A percentile compares a stretch with the other conserved stretches of the same genome.
Evolutionary conservation across 257 asterid genomes (phyloP).

Genomic region (Solanum lignicaule): DNA sequence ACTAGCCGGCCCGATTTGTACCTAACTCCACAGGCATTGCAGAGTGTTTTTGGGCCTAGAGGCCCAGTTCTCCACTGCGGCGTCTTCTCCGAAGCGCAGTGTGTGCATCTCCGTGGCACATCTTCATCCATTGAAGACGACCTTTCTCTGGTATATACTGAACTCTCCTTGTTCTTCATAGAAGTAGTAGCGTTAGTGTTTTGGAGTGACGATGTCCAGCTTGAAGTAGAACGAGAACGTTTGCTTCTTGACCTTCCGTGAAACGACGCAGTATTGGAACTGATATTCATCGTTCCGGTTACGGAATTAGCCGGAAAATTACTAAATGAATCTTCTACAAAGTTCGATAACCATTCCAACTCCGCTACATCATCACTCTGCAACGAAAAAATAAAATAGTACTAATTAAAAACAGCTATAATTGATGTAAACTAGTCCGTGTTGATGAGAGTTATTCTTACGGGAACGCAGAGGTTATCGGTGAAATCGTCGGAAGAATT

Average conservation of each 20-base stretch:
- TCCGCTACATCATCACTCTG: constrained; percentile 60
- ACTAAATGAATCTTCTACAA: constrained; percentile 52
- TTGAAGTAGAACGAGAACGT: constrained; percentile 31
- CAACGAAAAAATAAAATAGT: not conserved
- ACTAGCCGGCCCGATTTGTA: constrained; percentile 69
- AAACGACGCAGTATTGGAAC: constrained; percentile 6
- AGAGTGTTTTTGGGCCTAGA: constrained; percentile 64
- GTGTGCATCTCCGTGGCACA: constrained; percentile 54
- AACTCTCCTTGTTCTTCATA: constrained; percentile 2
- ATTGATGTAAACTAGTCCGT: not conserved
- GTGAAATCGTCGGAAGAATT: constrained; percentile 25
- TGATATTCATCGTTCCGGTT: constrained; percentile 12
- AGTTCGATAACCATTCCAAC: constrained; percentile 73
- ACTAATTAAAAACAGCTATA: not conserved
- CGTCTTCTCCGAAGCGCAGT: constrained; percentile 74
- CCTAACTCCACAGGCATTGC: constrained; percentile 87
- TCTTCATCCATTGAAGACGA: not conserved
- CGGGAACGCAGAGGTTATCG: constrained; percentile 44
- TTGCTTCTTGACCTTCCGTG: constrained; percentile 34
- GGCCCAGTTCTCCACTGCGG: constrained; percentile 92
- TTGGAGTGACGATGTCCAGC: constrained; percentile 1
- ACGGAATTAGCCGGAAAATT: constrained; percentile 32
- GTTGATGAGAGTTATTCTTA: constrained; percentile 8
- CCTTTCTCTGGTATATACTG: constrained; percentile 7
- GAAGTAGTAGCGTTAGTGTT: not conserved